Evolutionary conservation across 768 basidiomycete genomes (phyloP).

Genomic region (Leccinum uliginosum): DNA sequence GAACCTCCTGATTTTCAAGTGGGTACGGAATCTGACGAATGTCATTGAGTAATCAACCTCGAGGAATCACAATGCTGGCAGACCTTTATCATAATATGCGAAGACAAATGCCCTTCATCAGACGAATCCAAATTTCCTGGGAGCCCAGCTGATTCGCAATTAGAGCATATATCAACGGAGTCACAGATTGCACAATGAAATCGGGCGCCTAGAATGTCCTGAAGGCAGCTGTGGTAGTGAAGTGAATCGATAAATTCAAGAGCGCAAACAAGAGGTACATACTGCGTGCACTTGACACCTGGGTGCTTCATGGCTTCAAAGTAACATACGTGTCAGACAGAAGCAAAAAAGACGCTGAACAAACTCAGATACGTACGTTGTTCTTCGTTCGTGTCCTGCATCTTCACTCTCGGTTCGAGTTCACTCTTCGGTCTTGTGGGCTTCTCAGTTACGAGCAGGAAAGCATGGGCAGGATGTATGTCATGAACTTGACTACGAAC

Average conservation of each 20-base stretch:
- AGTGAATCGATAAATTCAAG: neutral
- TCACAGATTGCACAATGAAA: conserved; percentile 92
- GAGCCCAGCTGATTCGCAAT: conserved; percentile 82
- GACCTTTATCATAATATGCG: conserved; percentile 95
- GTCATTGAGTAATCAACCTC: neutral
- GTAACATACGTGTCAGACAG: conserved; percentile 1
- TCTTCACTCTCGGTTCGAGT: conserved; percentile 29
- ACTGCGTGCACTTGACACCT: conserved; percentile 86
- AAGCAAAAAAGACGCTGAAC: neutral
- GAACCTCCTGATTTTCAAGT: conserved; percentile 66
- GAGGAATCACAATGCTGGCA: neutral
- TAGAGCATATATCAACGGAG: conserved; percentile 78
- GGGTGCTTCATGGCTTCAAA: conserved; percentile 66
- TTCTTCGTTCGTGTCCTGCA: conserved; percentile 49
- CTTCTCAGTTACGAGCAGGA: conserved; percentile 74
- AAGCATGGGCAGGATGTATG: conserved; percentile 85
- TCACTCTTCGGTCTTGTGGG: conserved; percentile 39
- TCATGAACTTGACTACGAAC: conserved; percentile 76
- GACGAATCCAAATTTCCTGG: conserved; percentile 77
- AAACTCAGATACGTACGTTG: conserved; percentile 43
- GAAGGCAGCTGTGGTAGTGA: conserved; percentile 59
- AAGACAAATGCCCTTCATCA: conserved; percentile 75
- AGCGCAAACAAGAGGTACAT: conserved; percentile 28
- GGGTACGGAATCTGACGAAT: conserved; percentile 76
- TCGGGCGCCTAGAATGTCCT: conserved; percentile 86